Evolutionary conservation across 2,329 filamentous ascomycete genomes (phyloP), one percentile per base, ranked within the genome.

Genomic region (Dichotomopilus funicola): DNA sequence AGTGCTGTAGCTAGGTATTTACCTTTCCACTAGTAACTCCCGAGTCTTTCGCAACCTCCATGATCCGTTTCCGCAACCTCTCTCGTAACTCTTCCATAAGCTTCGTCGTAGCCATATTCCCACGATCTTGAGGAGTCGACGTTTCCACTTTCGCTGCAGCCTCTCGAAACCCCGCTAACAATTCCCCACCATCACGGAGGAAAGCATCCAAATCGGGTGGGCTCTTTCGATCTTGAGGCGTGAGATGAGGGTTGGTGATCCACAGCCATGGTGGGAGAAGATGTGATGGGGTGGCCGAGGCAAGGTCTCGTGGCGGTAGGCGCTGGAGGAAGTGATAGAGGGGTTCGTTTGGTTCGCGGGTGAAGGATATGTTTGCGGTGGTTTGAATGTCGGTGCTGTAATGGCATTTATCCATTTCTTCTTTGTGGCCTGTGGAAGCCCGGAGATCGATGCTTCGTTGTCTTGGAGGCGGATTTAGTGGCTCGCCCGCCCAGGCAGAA

Each of bases 191-290:
- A 6, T 42, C 43, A 9, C 33, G 37, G 31, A 7, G 9, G 33
- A 51, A 48, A 7, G 41, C 38, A 1, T 6, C 10, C 9, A 50
- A 10, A 5, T 50, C 47, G 41, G 12, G 7, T 34, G 12, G 33
- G 27, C 41, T 13, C 35, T n/a, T 2, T 27, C 41, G 19, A n/a
- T 43, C 10, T 34, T 5, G 27, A 53, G 51, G 43, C 51, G 51
- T 53, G 44, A 36, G 35, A n/a, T 50, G 12, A 1, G 47, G 41
- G 53, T 50, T 50, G 41, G 35, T 36, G 35, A 54, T 50, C 47
- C 47, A 54, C 44, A 45, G 45, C 47, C 53, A 54, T 2, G 27
- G 43, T 33, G 45, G 51, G 6, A 42, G 45, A 6, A 36, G 31
- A 19, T 53, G 13, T 1, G 11, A 35, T 4, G 53, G 46, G 12